Percentiles rank a stretch among this genome's conserved stretches.
These are phyloP conservation scores for Phascolomyces articulosus DNA, from an alignment of 371 early-diverging fungal species.

Conservation along the genomic window DNA sequence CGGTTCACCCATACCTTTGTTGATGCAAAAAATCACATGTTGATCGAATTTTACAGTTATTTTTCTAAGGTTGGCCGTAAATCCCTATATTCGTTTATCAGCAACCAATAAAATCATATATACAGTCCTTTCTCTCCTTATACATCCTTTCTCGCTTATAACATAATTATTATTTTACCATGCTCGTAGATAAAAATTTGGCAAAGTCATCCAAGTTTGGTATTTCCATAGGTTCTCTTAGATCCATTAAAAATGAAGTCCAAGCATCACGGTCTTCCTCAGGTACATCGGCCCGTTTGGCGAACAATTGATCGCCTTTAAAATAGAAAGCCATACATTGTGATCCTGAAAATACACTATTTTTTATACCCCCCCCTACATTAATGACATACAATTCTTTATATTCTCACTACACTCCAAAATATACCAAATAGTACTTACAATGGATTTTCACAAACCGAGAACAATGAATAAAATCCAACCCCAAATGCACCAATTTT, in stretches of 20 bases:
- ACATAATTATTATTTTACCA: constrained; percentile 58
- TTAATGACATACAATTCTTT: too few species aligned
- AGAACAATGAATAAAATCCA: constrained; percentile 87
- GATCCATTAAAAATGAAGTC: constrained; percentile 78
- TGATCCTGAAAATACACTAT: constrained; percentile 66
- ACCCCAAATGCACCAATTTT: constrained; percentile 92
- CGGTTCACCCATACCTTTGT: constrained; percentile 68
- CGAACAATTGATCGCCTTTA: constrained; percentile 87
- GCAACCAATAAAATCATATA: not conserved
- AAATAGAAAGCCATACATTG: constrained; percentile 92
- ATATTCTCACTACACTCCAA: too few species aligned
- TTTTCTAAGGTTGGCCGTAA: constrained; percentile 76
- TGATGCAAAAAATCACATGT: constrained; percentile 57
- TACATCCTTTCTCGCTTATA: not conserved
- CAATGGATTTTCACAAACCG: constrained; percentile 89
- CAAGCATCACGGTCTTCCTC: constrained; percentile 51
- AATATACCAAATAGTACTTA: too few species aligned
- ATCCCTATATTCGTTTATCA: constrained; percentile 45
- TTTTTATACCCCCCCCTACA: too few species aligned
- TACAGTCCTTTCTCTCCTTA: too few species aligned
- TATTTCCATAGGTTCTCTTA: constrained; percentile 80
- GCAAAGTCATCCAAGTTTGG: constrained; percentile 76
- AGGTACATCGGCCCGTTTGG: constrained; percentile 69
- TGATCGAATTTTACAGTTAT: constrained; percentile 71
- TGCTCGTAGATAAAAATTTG: constrained; percentile 80